phyloP scores from a whole-genome alignment of 2,329 filamentous ascomycete genomes.

The Fusarium bactridioides region DNA sequence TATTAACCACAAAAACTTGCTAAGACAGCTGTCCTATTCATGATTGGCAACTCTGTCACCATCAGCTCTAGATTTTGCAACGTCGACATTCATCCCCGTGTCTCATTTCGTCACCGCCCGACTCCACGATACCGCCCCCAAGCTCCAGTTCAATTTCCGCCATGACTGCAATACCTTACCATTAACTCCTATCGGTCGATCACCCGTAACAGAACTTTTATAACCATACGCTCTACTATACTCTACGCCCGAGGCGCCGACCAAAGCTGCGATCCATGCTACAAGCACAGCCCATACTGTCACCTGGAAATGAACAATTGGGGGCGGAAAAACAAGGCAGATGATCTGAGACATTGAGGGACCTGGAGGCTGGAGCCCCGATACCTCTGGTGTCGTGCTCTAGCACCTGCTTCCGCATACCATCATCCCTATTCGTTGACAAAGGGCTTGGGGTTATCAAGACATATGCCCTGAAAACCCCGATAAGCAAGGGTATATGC shows the following conservation, averaged over 20 bases:
- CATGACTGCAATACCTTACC: not conserved
- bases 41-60: not conserved
- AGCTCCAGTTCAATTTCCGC: constrained; percentile 16
- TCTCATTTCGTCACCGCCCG: constrained; percentile 7
- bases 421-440: constrained; percentile 23
- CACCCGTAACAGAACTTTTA: not conserved
- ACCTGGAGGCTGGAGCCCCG: not conserved
- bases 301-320: not conserved
- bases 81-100: not conserved
- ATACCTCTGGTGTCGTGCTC: constrained; percentile 9
- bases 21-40: not conserved
- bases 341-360: constrained; percentile 19
- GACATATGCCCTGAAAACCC: constrained; percentile 7
- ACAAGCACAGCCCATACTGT: not conserved
- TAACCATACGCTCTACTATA: not conserved
- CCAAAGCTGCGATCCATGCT: not conserved
- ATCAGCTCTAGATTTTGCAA: constrained; percentile 4
- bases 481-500: constrained; percentile 23
- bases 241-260: not conserved
- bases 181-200: not conserved
- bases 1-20: not conserved
- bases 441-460: constrained; percentile 8
- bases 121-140: constrained; percentile 25
- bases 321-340: not conserved
- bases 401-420: constrained; percentile 27